Conservation (phyloP, 139 green algal species). For the Chlamydomonas sp. region DNA sequence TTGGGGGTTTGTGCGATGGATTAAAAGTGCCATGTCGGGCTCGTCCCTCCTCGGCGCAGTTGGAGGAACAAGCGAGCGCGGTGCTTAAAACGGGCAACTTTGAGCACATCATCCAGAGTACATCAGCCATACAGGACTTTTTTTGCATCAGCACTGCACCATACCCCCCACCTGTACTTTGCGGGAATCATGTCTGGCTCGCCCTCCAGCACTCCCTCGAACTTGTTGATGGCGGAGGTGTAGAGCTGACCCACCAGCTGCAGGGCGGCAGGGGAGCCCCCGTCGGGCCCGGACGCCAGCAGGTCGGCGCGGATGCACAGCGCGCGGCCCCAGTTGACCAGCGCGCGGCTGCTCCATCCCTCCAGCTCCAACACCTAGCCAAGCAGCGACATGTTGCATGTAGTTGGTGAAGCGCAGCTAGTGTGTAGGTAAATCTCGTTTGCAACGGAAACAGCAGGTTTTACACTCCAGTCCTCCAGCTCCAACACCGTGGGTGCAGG, state of each 20-base stretch:
- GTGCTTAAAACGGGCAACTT: too few relatives aligned
- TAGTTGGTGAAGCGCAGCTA: too few relatives aligned
- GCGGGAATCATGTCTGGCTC: conserved; percentile 51
- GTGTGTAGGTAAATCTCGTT: too few relatives aligned
- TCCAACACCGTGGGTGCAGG: too few relatives aligned
- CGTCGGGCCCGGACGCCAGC: conserved; percentile 11
- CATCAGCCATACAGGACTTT: not conserved
- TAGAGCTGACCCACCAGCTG: conserved; percentile 40
- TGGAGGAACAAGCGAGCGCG: too few relatives aligned
- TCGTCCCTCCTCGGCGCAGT: too few relatives aligned
- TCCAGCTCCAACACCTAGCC: conserved; percentile 55
- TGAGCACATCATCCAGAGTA: not conserved
- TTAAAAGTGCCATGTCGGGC: too few relatives aligned
- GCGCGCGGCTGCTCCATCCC: conserved; percentile 55
- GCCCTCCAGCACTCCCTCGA: conserved; percentile 57
- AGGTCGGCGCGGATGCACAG: conserved; percentile 50
- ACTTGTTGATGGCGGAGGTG: conserved; percentile 49
- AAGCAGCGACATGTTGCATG: too few relatives aligned
- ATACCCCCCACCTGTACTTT: conserved; percentile 39
- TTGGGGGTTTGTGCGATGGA: too few relatives aligned
- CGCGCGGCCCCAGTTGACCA: conserved; percentile 58
- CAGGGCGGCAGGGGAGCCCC: not conserved
- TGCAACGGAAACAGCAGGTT: too few relatives aligned
- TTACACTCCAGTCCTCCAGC: too few relatives aligned
- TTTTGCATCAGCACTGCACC: not conserved